Conservation (phyloP, 352 stramenopile species). For the Blastocystis sp. region DNA sequence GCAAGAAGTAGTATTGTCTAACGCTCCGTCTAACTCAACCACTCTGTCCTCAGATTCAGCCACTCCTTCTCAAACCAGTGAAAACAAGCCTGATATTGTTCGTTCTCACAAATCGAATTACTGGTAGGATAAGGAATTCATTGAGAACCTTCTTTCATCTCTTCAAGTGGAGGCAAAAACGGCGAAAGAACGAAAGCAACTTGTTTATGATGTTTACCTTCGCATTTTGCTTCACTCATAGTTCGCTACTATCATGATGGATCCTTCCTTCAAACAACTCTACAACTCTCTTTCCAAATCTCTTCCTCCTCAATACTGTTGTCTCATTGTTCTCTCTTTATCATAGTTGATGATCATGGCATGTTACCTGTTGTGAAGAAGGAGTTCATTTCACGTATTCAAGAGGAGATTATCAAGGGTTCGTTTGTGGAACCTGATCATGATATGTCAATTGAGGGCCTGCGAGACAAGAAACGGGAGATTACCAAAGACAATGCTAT, state of each 20-base stretch:
- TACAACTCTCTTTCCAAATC: background rate
- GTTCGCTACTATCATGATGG: conserved; percentile 40
- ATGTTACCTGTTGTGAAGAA: background rate
- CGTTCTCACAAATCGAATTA: background rate
- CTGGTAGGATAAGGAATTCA: conserved; percentile 27
- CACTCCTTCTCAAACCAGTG: too few relatives aligned
- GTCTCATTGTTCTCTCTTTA: background rate
- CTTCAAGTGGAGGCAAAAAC: background rate
- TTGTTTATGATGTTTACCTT: conserved; percentile 20
- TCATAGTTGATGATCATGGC: background rate
- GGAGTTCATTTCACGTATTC: conserved; percentile 39
- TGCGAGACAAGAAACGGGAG: background rate
- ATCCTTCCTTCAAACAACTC: conserved; percentile 42
- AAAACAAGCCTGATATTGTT: too few relatives aligned
- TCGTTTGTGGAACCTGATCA: background rate
- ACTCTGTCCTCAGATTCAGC: too few relatives aligned
- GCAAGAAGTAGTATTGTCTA: too few relatives aligned
- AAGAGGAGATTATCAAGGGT: conserved; percentile 32
- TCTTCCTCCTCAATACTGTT: conserved; percentile 18
- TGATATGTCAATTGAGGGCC: background rate
- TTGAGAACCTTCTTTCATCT: conserved; percentile 53
- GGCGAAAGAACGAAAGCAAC: background rate
- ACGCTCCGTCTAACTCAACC: too few relatives aligned
- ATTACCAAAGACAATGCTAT: conserved; percentile 24
- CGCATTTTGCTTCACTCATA: background rate